phyloP scores from a whole-genome alignment of 78 protist genomes.

The Dictyostelium citrinum region DNA sequence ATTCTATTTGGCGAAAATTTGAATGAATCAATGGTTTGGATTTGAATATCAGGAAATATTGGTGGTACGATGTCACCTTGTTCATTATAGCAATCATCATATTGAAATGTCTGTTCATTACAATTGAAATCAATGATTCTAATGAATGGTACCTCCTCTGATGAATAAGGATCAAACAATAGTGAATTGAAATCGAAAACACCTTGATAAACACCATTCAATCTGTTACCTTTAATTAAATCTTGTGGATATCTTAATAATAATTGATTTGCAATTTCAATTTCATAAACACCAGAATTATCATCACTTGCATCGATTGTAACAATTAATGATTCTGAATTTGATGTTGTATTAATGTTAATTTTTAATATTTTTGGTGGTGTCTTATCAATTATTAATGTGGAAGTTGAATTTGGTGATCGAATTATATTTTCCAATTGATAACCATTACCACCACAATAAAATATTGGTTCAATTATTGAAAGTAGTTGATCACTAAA shows the following conservation, averaged over 20 bases:
- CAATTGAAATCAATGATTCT: background rate
- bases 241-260: background rate
- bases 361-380: background rate
- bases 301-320: background rate
- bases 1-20: background rate
- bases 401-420: no score
- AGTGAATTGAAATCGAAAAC: background rate
- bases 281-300: background rate
- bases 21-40: background rate
- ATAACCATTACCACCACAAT: background rate
- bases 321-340: background rate
- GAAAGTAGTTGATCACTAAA: background rate
- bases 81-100: background rate
- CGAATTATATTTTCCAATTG: background rate
- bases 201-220: background rate
- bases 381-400: background rate
- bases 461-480: background rate
- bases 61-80: background rate
- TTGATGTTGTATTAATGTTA: background rate
- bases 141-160: background rate
- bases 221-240: background rate
- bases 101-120: background rate
- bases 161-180: background rate
- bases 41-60: background rate
- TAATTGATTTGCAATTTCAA: background rate